These are phyloP conservation scores for Dendryphion nanum DNA, from an alignment of 2,329 filamentous ascomycete genomes.

Conservation along the genomic window DNA sequence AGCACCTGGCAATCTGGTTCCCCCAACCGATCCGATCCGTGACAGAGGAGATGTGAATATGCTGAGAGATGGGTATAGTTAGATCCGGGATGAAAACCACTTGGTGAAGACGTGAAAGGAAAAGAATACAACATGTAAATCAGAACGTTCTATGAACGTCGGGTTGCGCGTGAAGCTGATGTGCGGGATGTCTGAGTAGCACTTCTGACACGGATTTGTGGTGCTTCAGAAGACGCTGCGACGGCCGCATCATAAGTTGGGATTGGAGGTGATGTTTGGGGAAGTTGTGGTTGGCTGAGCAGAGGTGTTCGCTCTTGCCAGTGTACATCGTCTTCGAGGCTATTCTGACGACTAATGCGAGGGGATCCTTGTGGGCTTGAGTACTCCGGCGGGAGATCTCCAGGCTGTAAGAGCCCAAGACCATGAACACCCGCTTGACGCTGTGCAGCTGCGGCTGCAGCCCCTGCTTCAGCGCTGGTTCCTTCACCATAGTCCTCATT, in stretches of 20 bases:
- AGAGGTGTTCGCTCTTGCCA: constrained; percentile 54
- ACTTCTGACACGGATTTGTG: constrained; percentile 18
- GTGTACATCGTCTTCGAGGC: constrained; percentile 41
- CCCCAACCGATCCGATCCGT: too few relatives aligned
- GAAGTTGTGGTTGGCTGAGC: constrained; percentile 17
- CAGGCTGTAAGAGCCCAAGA: constrained; percentile 34
- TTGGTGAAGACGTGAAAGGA: constrained; percentile 10
- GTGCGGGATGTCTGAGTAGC: constrained; percentile 18
- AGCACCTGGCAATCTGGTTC: too few relatives aligned
- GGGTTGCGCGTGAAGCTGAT: constrained; percentile 6
- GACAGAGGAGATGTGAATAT: constrained; percentile 13
- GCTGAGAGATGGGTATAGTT: constrained; percentile 26
- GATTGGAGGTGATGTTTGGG: constrained; percentile 61
- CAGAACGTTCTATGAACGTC: constrained; percentile 8
- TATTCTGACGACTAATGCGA: constrained; percentile 56
- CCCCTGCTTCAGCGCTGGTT: constrained; percentile 49
- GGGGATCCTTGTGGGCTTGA: constrained; percentile 44
- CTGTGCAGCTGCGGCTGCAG: constrained; percentile 11
- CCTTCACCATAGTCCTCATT: constrained; percentile 69
- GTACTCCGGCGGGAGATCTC: constrained; percentile 50
- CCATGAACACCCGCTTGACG: constrained; percentile 24
- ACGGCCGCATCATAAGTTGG: constrained; percentile 81
- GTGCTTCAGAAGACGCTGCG: constrained; percentile 57
- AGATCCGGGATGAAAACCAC: constrained; percentile 9
- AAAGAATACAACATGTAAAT: constrained; percentile 9